Percentiles rank a stretch among this genome's conserved stretches.
Conservation (phyloP, 1,139 yeast species). For the Pneumocystis jirovecii region DNA sequence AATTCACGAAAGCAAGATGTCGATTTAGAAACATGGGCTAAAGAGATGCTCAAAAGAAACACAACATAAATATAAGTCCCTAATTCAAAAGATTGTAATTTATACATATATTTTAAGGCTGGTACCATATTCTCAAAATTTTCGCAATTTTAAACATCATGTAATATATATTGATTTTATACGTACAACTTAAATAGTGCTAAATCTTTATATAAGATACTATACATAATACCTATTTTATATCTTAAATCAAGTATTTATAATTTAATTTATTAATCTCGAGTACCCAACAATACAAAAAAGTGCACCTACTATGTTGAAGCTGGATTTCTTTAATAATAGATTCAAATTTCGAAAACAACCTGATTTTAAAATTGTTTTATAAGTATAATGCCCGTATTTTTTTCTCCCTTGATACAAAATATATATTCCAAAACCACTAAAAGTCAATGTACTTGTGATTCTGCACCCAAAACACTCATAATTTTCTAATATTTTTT, state of each 20-base stretch:
- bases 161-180: neutral
- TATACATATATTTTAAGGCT: constrained; percentile 10
- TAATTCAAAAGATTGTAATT: neutral
- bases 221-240: neutral
- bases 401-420: neutral
- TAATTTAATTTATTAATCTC: neutral
- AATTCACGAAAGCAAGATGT: neutral
- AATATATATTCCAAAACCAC: neutral
- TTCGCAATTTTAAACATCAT: neutral
- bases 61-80: neutral
- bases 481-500: neutral
- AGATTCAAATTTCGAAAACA: neutral
- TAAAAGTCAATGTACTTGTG: neutral
- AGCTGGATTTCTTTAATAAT: neutral
- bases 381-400: neutral
- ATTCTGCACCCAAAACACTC: neutral
- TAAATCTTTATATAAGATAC: neutral
- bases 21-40: neutral
- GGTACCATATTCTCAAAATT: neutral
- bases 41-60: neutral
- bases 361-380: neutral
- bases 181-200: neutral
- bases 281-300: neutral
- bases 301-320: neutral
- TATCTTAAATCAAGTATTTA: neutral